These are phyloP conservation scores for Mycena latifolia DNA, from an alignment of 768 basidiomycete genomes.

Conservation along the genomic window DNA sequence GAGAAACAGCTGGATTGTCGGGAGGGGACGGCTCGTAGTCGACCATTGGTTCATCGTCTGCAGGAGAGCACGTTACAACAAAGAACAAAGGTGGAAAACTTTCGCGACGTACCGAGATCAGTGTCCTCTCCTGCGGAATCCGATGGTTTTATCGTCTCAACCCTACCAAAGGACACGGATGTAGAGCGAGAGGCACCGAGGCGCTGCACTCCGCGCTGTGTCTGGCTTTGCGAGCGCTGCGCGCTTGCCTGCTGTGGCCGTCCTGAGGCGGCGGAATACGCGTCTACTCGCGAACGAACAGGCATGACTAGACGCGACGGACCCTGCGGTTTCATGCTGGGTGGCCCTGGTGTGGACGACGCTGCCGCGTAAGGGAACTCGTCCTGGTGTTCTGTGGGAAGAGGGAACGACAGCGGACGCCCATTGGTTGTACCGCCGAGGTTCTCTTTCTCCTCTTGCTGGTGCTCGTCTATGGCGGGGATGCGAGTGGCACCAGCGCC, in stretches of 20 bases:
- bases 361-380: conserved; percentile 45
- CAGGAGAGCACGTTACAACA: conserved; percentile 3
- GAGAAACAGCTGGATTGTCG: conserved; percentile 41
- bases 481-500: conserved; percentile 35
- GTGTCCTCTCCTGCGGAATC: conserved; percentile 47
- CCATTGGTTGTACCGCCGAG: conserved; percentile 47
- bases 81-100: not conserved
- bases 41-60: conserved; percentile 36
- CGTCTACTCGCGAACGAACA: conserved; percentile 30
- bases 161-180: conserved; percentile 48
- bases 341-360: conserved; percentile 31
- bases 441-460: conserved; percentile 64
- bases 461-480: conserved; percentile 33
- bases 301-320: conserved; percentile 29
- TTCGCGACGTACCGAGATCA: conserved; percentile 49
- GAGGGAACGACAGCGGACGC: conserved; percentile 33
- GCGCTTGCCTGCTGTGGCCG: conserved; percentile 25
- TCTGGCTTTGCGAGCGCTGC: conserved; percentile 31
- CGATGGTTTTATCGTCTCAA: conserved; percentile 39
- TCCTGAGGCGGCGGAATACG: conserved; percentile 27
- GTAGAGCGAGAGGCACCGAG: conserved; percentile 37
- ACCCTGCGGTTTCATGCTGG: conserved; percentile 32
- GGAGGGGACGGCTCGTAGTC: conserved; percentile 37
- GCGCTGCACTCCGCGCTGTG: conserved; percentile 32
- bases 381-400: conserved; percentile 44